These are phyloP conservation scores for Candida caryicola DNA, from an alignment of 805 yeast genomes.

Conservation along the genomic window DNA sequence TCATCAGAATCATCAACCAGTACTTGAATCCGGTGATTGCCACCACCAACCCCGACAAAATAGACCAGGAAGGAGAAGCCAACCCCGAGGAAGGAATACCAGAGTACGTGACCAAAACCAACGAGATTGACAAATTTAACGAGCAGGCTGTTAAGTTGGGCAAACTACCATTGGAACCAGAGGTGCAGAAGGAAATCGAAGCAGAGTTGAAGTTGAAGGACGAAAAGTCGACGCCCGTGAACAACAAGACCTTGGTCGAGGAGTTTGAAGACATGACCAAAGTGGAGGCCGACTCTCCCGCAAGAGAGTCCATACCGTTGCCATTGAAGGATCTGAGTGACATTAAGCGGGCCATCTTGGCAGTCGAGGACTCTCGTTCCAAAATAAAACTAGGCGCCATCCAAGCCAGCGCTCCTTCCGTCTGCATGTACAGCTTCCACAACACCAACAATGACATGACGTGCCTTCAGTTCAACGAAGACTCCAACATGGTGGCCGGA, in stretches of 20 bases:
- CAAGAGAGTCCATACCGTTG: conserved; percentile 72
- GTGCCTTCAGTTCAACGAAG: conserved; percentile 83
- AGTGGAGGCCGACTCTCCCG: conserved; percentile 64
- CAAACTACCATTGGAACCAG: conserved; percentile 80
- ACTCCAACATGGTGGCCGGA: conserved; percentile 82
- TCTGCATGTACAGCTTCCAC: conserved; percentile 97
- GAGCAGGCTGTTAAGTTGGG: conserved; percentile 78
- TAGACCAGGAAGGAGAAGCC: conserved; percentile 45
- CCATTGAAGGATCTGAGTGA: conserved; percentile 82
- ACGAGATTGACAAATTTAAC: conserved; percentile 60
- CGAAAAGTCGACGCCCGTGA: conserved; percentile 39
- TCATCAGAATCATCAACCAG: conserved; percentile 83
- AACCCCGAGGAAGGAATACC: conserved; percentile 53
- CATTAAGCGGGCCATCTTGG: conserved; percentile 70
- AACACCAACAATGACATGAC: conserved; percentile 88
- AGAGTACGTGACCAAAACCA: conserved; percentile 39
- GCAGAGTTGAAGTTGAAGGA: conserved; percentile 80
- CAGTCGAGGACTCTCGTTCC: conserved; percentile 79
- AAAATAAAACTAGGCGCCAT: conserved; percentile 63
- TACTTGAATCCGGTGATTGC: conserved; percentile 58
- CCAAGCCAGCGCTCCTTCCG: conserved; percentile 86
- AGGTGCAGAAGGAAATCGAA: conserved; percentile 78
- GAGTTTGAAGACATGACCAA: conserved; percentile 61
- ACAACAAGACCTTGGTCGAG: conserved; percentile 52
- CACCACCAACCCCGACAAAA: conserved; percentile 39